phyloP scores from a whole-genome alignment of 768 basidiomycete species.

The Chalciporus pseudorubinellus region DNA sequence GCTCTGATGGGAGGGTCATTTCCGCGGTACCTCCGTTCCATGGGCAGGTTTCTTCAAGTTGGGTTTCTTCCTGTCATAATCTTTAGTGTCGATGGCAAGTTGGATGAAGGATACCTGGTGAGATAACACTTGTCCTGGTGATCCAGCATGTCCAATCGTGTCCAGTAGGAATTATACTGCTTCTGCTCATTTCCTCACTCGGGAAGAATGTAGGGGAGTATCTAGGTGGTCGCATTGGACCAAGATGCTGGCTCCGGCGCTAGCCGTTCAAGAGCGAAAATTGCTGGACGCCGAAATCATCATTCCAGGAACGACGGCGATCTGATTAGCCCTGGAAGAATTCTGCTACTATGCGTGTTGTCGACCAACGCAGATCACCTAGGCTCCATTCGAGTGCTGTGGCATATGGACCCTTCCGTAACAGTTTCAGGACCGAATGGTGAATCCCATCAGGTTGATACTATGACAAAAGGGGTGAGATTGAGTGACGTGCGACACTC shows the following conservation, averaged over 20 bases:
- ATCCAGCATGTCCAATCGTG: not conserved
- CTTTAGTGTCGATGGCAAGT: constrained; percentile 9
- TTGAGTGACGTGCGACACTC: constrained; percentile 4
- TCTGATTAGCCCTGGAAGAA: not conserved
- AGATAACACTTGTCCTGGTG: constrained; percentile 1
- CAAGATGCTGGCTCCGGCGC: not conserved
- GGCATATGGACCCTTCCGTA: constrained; percentile 2
- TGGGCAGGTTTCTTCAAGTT: constrained; percentile 5
- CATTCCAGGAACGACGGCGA: constrained; percentile 6
- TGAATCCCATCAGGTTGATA: constrained; percentile 12
- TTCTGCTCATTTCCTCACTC: not conserved
- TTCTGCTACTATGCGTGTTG: not conserved
- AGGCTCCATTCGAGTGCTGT: constrained; percentile 4
- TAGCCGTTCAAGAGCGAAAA: not conserved
- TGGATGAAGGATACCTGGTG: constrained; percentile 4
- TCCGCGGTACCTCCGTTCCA: constrained; percentile 19
- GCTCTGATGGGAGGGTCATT: constrained; percentile 15
- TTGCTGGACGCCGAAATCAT: constrained; percentile 1
- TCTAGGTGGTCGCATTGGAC: not conserved
- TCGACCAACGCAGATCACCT: no score
- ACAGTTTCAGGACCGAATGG: constrained; percentile 9
- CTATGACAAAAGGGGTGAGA: constrained; percentile 9
- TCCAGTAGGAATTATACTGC: not conserved
- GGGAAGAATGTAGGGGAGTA: not conserved
- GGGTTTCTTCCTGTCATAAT: constrained; percentile 7